Base-by-base conservation (phyloP, 495 filamentous ascomycete genomes). In the Emericellopsis terricola region DNA sequence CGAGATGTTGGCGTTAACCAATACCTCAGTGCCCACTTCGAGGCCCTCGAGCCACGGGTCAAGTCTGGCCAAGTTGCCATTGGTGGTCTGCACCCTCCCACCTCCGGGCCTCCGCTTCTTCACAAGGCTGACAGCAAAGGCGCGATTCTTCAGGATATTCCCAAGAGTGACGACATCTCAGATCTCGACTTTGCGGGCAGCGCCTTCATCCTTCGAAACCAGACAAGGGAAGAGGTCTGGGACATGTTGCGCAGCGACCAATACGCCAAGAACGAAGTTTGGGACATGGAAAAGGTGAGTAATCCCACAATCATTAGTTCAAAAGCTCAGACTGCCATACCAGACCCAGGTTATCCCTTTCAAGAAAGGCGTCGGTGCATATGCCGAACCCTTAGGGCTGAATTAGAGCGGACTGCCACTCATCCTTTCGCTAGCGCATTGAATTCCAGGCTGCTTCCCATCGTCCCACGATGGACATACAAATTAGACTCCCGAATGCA, bases 221-320 rank as follows among this genome's bases (percentile, higher is more conserved):
- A 69, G 33, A 71, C 57, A 11, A 73, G 69, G 47, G 83, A 84
- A 34, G 73, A 78, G 48, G 70, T 81, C 0, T 46, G 76, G 26
- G 60, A 76, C 48, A 43, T 64, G 7, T 45, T 94, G 30, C 66
- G 68, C 50, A 60, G 72, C 9, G 86, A 94, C 49, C 60, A 83
- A 5, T 93, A 93, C 46, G 55, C 59, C 13, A 55, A 47, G 34
- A 51, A 41, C n/a, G 76, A 69, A 0, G 80, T 94, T 10, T 94
- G 86, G 86, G 81, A 94, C 65, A 57, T 75, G 40, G 69, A 76
- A 13, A 85, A 81, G 48, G 76, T 79, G 39, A 38, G 46, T 48
- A 32, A 29, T 11, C 33, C n/a, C 9, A n/a, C 3, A 8, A 19
- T 7, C 6, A 23, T 21, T 26, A 15, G 9, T 40, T 35, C 28